Percentiles rank a stretch among this genome's conserved stretches.
These are phyloP conservation scores for Primulina tabacum DNA, from an alignment of 257 asterid species.

Conservation along the genomic window DNA sequence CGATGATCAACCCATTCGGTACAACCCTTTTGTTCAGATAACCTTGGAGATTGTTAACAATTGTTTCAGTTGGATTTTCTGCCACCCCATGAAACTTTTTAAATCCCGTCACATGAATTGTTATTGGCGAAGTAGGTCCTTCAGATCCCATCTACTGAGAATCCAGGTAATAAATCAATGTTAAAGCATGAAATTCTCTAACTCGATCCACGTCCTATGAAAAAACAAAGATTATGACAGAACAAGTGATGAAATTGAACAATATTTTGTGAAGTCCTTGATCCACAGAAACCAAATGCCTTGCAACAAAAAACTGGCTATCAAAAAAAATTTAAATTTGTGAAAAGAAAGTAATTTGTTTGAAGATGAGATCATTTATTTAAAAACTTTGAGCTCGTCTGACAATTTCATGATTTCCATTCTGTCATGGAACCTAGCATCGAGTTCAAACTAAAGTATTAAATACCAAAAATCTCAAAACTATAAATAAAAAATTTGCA, in stretches of 20 bases:
- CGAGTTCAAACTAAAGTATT: not conserved
- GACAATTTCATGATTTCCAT: not conserved
- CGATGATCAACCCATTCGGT: conserved; percentile 81
- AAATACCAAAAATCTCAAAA: too few relatives aligned
- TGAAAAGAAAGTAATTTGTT: not conserved
- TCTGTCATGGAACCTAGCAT: not conserved
- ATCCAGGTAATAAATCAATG: conserved; percentile 24
- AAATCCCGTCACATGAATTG: conserved; percentile 86
- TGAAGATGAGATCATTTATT: not conserved
- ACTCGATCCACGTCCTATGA: conserved; percentile 27
- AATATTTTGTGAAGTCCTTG: not conserved
- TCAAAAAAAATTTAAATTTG: too few relatives aligned
- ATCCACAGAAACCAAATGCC: not conserved
- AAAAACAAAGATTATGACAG: not conserved
- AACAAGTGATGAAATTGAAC: not conserved
- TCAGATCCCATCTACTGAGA: conserved; percentile 84
- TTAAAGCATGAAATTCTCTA: conserved; percentile 32
- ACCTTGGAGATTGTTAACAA: conserved; percentile 69
- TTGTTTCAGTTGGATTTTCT: conserved; percentile 90
- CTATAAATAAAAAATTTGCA: not conserved
- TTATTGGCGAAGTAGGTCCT: conserved; percentile 76
- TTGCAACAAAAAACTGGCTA: not conserved
- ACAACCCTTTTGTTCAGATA: conserved; percentile 67
- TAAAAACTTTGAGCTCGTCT: not conserved
- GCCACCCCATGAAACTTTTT: conserved; percentile 92